A percentile compares a stretch with the other conserved stretches of the same genome.
Conservation (phyloP, 129 eudicot genomes). For the Arctium lappa region DNA sequence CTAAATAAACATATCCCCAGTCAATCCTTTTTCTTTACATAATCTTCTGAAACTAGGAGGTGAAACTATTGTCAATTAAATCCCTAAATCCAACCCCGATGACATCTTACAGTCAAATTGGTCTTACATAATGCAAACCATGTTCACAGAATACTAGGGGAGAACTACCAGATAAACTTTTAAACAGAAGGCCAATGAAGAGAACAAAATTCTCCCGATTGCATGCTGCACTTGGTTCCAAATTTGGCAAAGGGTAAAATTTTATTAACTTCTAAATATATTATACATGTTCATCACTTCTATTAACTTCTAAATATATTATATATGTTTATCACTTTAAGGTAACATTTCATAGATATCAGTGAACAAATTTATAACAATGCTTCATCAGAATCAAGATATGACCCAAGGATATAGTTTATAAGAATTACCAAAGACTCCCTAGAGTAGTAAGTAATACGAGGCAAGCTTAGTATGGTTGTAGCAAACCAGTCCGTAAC, state of each 20-base stretch:
- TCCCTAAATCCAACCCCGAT: not conserved
- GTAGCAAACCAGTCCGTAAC: constrained; percentile 89
- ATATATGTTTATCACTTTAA: not conserved
- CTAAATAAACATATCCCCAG: not conserved
- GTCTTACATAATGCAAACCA: not conserved
- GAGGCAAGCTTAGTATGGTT: constrained; percentile 68
- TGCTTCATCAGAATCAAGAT: not conserved
- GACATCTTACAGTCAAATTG: not conserved
- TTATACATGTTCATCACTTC: not conserved
- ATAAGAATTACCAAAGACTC: constrained; percentile 78
- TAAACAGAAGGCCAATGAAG: not conserved
- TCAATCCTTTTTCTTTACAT: not conserved
- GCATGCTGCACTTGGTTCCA: not conserved
- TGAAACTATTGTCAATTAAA: not conserved
- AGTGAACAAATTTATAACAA: not conserved
- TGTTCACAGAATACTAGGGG: not conserved
- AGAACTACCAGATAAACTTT: not conserved
- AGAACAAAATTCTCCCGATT: no score
- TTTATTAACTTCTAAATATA: no score
- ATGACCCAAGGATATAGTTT: not conserved
- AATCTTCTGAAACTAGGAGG: not conserved
- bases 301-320: not conserved
- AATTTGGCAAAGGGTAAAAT: not conserved
- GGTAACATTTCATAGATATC: not conserved
- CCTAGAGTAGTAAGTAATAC: constrained; percentile 74